phyloP scores from a whole-genome alignment of 2,329 filamentous ascomycete species.

The Xylogone sp. region DNA sequence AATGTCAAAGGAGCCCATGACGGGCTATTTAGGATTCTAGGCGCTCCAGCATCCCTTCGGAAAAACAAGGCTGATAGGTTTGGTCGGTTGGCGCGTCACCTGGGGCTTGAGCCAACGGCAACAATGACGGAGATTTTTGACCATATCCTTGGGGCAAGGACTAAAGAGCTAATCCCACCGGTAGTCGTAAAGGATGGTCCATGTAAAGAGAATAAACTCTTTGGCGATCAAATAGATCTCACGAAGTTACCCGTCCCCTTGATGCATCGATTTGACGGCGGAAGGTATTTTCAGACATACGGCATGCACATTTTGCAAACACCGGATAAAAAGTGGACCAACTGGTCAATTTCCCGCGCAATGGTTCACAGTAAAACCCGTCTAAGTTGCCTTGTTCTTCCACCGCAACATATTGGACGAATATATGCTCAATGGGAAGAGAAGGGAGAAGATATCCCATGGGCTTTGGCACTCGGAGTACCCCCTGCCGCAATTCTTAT shows the following conservation, averaged over 20 bases:
- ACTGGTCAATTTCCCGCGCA: conserved; percentile 41
- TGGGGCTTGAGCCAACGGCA: conserved; percentile 36
- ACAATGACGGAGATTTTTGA: conserved; percentile 35
- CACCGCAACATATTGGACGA: conserved; percentile 42
- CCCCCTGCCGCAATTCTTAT: conserved; percentile 47
- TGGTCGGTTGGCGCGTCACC: conserved; percentile 37
- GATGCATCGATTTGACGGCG: conserved; percentile 42
- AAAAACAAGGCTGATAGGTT: conserved; percentile 29
- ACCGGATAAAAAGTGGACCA: conserved; percentile 43
- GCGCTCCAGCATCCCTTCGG: conserved; percentile 37
- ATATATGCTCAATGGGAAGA: conserved; percentile 45
- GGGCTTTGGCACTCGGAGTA: conserved; percentile 43
- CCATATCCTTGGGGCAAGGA: conserved; percentile 36
- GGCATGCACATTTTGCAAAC: conserved; percentile 44
- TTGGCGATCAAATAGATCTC: conserved; percentile 38
- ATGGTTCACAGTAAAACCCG: conserved; percentile 43
- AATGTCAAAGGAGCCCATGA: conserved; percentile 42
- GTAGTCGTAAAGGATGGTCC: conserved; percentile 32
- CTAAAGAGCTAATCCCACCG: conserved; percentile 27
- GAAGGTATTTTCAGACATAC: conserved; percentile 47
- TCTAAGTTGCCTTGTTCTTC: conserved; percentile 37
- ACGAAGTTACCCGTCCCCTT: conserved; percentile 36
- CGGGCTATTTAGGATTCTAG: conserved; percentile 45
- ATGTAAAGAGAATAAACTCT: conserved; percentile 38
- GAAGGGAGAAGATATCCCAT: conserved; percentile 41